Evolutionary conservation across 805 yeast genomes (phyloP).

Genomic region (Candida fluviatilis): DNA sequence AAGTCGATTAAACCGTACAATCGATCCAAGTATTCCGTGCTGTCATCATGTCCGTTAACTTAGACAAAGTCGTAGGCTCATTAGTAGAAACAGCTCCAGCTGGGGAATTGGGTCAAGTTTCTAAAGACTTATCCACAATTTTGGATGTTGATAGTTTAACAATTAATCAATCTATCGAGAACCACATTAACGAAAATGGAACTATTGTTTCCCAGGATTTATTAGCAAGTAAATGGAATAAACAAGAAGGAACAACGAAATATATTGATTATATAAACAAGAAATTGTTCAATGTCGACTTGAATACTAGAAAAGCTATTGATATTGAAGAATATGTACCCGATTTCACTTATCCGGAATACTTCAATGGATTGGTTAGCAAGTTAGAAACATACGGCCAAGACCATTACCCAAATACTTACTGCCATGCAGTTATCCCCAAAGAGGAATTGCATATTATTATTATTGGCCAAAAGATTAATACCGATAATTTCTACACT

Average conservation of each 20-base stretch:
- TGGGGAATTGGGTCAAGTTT: constrained; percentile 31
- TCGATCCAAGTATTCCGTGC: no score
- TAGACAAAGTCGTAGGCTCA: constrained; percentile 22
- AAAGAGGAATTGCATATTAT: constrained; percentile 41
- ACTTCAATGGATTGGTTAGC: constrained; percentile 25
- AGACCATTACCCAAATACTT: constrained; percentile 62
- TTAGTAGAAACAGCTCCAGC: constrained; percentile 36
- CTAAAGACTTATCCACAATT: constrained; percentile 20
- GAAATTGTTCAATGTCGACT: constrained; percentile 56
- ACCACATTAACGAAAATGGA: constrained; percentile 24
- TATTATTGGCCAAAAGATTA: constrained; percentile 67
- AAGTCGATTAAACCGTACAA: no score
- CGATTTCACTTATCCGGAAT: constrained; percentile 20
- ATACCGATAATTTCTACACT: constrained; percentile 77
- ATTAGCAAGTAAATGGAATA: constrained; percentile 32
- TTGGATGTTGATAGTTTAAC: constrained; percentile 13
- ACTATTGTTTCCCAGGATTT: constrained; percentile 25
- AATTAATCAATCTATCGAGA: constrained; percentile 25
- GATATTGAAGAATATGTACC: constrained; percentile 46
- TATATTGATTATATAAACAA: constrained; percentile 48
- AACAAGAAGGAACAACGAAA: constrained; percentile 36
- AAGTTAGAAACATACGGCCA: constrained; percentile 48
- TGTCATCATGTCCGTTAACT: constrained; percentile 15
- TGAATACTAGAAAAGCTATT: constrained; percentile 42
- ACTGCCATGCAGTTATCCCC: constrained; percentile 43